Conservation (phyloP, 306 rosid genomes). For the Mucuna pruriens region DNA sequence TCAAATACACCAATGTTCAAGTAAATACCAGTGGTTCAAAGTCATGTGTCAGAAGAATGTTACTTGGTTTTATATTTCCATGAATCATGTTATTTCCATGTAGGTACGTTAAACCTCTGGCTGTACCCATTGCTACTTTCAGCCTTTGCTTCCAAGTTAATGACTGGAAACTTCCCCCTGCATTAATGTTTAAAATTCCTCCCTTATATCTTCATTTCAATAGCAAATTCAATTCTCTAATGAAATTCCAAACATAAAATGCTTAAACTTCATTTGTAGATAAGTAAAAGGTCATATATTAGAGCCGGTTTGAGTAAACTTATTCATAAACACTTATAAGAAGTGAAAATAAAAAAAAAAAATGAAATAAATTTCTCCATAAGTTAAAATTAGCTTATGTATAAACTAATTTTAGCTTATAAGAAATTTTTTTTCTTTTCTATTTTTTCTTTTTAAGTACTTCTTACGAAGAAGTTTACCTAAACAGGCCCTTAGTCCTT, state of each 20-base stretch:
- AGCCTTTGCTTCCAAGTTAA: conserved; percentile 76
- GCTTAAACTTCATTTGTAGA: not conserved
- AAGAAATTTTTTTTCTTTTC: too few species aligned
- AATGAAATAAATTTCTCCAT: too few species aligned
- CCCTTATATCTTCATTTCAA: not conserved
- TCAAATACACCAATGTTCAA: conserved; percentile 36
- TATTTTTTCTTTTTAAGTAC: too few species aligned
- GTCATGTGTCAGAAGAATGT: conserved; percentile 81
- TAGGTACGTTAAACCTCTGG: conserved; percentile 69
- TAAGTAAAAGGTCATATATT: not conserved
- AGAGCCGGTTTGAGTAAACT: too few species aligned
- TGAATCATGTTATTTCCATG: conserved; percentile 74
- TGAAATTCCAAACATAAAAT: conserved; percentile 10
- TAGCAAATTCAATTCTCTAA: conserved; percentile 12
- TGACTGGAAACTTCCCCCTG: conserved; percentile 58
- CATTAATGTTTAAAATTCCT: conserved; percentile 32
- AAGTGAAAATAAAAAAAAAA: too few species aligned
- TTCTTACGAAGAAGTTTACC: too few species aligned
- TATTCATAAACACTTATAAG: too few species aligned
- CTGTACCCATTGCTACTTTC: conserved; percentile 69
- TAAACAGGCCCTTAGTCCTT: conserved; percentile 48
- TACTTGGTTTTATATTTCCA: conserved; percentile 76
- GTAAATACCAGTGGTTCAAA: conserved; percentile 67
- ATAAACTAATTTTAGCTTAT: too few species aligned
- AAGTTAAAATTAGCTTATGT: too few species aligned